phyloP scores from a whole-genome alignment of 805 yeast species.

The Naumovozyma castellii region DNA sequence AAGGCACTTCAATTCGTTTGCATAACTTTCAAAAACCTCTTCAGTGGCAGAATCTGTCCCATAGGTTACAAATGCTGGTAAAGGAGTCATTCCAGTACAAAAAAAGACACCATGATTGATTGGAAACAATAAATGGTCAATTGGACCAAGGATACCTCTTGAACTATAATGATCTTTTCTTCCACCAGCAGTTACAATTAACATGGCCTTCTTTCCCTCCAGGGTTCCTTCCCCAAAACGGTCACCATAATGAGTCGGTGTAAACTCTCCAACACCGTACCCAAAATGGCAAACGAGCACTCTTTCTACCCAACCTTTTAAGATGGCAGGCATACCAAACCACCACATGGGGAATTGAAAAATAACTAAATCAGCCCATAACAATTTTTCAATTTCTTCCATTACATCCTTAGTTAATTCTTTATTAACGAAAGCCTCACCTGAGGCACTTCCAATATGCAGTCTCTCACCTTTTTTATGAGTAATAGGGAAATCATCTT shows the following conservation, averaged over 20 bases:
- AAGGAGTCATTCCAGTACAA: slow-evolving; percentile 16
- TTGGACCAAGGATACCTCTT: slow-evolving; percentile 17
- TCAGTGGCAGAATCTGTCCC: too few species aligned
- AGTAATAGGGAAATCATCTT: slow-evolving; percentile 12
- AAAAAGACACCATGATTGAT: slow-evolving; percentile 17
- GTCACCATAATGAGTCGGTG: too few species aligned
- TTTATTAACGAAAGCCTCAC: slow-evolving; percentile 5
- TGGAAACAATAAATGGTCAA: slow-evolving; percentile 18
- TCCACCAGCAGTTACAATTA: slow-evolving; percentile 12
- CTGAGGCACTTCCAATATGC: slow-evolving; percentile 7
- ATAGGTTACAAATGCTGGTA: slow-evolving; percentile 10
- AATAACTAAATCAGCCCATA: slow-evolving; percentile 21
- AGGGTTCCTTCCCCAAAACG: too few species aligned
- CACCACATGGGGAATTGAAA: slow-evolving; percentile 24
- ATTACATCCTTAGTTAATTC: slow-evolving; percentile 16
- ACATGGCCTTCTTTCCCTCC: slow-evolving; percentile 16
- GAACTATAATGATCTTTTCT: slow-evolving; percentile 5
- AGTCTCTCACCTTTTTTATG: slow-evolving; percentile 7
- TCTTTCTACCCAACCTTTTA: slow-evolving; percentile 24
- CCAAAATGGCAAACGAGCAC: slow-evolving; percentile 16
- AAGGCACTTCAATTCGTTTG: too few species aligned
- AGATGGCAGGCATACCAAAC: slow-evolving; percentile 23
- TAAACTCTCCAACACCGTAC: slow-evolving; percentile 18
- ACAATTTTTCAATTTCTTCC: slow-evolving; percentile 18
- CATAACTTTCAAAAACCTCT: too few species aligned